Base-by-base conservation (phyloP, 208 protist genomes). In the Crithidia brevicula region DNA sequence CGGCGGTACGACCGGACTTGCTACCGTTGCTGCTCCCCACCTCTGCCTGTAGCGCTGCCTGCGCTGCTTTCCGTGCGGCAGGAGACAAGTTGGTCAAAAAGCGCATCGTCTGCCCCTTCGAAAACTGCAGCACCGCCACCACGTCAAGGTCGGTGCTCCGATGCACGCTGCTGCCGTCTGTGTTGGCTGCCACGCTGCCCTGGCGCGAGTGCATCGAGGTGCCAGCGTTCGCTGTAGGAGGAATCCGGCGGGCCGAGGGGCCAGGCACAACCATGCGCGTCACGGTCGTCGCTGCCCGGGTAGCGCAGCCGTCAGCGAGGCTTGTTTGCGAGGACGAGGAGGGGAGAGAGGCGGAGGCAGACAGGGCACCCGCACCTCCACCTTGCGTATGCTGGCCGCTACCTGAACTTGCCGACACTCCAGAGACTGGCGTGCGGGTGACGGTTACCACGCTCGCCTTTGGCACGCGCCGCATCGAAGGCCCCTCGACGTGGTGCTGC, bases 381-480 rank as follows among this genome's bases (percentile, higher is more conserved):
- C 18, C 27, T 18, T 23, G 4, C 0, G 38, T 16, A 38, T 20
- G 30, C 27, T n/a, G 33, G 49, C 36, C 38, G 28, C 9, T 20
- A 11, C 3, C 15, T 10, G 40, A 45, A 0, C 56, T 8, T 8
- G 31, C 51, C 22, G 40, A 18, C 2, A 10, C 45, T 4, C 33
- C 53, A 27, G 49, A 23, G 4, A 31, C 23, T 18, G 51, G n/a
- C 2, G 74, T 25, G 13, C 43, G 67, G 1, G 68, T 81, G 6
- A 77, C 63, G 0, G 75, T 81, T 11, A 65, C 69, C 0, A 67
- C 11, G 30, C 47, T 69, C 0, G 72, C 34, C 7, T 71, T 66
- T 11, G 83, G 83, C 40, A 73, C 62, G 0, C 74, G 83, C 8
- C 83, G 83, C 64, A 77, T 62, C 30, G 83, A 86, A 20, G 83